phyloP scores from a whole-genome alignment of 2,329 filamentous ascomycete species.

The Coleophoma cylindrospora region DNA sequence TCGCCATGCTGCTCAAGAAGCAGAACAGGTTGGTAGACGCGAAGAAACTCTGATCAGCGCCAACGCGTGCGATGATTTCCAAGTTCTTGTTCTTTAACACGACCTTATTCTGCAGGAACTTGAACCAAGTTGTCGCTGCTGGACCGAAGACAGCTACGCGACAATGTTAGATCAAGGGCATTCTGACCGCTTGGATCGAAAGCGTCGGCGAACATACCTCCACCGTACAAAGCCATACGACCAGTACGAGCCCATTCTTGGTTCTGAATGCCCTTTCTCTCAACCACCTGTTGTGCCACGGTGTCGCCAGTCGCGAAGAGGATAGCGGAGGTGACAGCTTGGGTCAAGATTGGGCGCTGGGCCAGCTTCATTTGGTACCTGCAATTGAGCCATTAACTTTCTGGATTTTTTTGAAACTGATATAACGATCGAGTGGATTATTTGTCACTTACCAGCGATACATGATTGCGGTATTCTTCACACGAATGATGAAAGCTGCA shows the following conservation, averaged over 20 bases:
- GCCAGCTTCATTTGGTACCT: constrained; percentile 87
- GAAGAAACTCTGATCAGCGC: constrained; percentile 61
- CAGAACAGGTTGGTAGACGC: constrained; percentile 58
- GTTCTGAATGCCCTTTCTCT: constrained; percentile 69
- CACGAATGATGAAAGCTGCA: background rate
- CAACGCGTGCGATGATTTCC: constrained; percentile 60
- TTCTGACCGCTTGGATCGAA: background rate
- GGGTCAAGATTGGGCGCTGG: constrained; percentile 79
- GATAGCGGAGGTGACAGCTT: constrained; percentile 83
- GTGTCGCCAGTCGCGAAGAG: constrained; percentile 91
- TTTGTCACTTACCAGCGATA: constrained; percentile 21
- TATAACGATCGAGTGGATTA: background rate
- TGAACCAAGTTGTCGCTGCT: constrained; percentile 66
- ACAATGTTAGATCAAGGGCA: background rate
- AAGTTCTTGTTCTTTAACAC: constrained; percentile 49
- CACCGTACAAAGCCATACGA: constrained; percentile 78
- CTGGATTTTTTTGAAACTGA: background rate
- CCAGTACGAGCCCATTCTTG: constrained; percentile 71
- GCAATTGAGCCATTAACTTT: constrained; percentile 7
- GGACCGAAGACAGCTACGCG: constrained; percentile 60
- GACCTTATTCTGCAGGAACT: constrained; percentile 57
- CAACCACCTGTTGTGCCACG: constrained; percentile 86
- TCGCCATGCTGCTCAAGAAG: constrained; percentile 65
- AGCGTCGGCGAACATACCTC: constrained; percentile 43
- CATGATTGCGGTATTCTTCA: constrained; percentile 16